Evolutionary conservation across 768 basidiomycete species (phyloP), one percentile per base, ranked within the genome.

Genomic region (Gymnopilus junonius): DNA sequence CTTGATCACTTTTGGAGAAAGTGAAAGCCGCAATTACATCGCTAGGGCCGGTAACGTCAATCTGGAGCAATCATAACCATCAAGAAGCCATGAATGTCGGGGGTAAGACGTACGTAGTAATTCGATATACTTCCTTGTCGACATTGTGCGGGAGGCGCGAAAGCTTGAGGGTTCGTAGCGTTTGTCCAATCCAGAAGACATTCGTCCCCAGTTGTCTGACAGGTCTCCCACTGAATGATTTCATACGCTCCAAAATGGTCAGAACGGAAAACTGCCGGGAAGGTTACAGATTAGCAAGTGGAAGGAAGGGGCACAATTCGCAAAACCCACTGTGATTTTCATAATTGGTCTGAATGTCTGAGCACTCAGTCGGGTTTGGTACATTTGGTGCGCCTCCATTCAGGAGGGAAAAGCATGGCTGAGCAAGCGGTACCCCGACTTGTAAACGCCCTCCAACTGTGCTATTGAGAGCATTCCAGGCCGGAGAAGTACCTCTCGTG

Each of bases 191-290:
- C 75, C 4, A 82, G 70, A 34, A 79, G 62, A 59, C 82, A 82
- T 34, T 74, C 67, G 8, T 75, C 67, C 1, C 65, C 65, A 2
- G 66, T 71, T 21, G 64, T 45, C 64, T 80, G 77, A 55, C 82
- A 83, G 1, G 77, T 76, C 66, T 80, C 81, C 80, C 78, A 81
- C 57, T 82, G 75, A 1, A 71, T 68, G 15, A 67, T 53, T 40
- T 67, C 61, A 34, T 71, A 71, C 17, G 68, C 60, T 8, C 70
- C 66, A 40, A 68, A 68, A 35, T 53, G 37, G 17, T 63, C 58
- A 12, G 65, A 64, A 11, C 67, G 67, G 59, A 65, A 64, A 23
- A 62, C 67, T 65, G 32, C 37, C 54, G 57, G n/a, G 5, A 43
- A 21, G 32, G 23, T n/a, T 8, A 17, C 42, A 12, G n/a, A 20